Conservation (phyloP, 108 stramenopile species). For the Pseudonitzschia multistriata region DNA sequence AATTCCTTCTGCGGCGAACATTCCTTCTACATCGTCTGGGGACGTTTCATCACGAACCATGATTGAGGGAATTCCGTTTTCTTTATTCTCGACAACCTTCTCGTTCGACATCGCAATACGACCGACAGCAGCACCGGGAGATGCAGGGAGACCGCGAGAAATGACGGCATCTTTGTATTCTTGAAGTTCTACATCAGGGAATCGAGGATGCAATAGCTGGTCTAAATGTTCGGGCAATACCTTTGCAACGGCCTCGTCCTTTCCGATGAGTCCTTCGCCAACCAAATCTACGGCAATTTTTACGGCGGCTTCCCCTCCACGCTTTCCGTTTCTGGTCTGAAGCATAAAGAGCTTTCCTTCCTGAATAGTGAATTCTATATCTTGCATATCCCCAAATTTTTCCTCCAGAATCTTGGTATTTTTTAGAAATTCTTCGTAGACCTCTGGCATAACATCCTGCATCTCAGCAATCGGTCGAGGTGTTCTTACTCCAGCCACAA, state of each 20-base stretch:
- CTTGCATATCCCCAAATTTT: slow-evolving; percentile 89
- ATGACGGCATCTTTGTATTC: slow-evolving; percentile 26
- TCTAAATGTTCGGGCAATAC: slow-evolving; percentile 83
- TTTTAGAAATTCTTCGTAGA: slow-evolving; percentile 72
- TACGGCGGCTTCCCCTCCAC: slow-evolving; percentile 80
- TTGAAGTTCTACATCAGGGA: slow-evolving; percentile 49
- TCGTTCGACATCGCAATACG: slow-evolving; percentile 77
- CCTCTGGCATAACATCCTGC: slow-evolving; percentile 67
- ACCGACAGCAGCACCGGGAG: slow-evolving; percentile 54
- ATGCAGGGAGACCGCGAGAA: slow-evolving; percentile 21
- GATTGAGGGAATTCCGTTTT: slow-evolving; percentile 55
- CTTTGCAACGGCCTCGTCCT: slow-evolving; percentile 69
- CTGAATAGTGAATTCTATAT: slow-evolving; percentile 92
- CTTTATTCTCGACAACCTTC: slow-evolving; percentile 68
- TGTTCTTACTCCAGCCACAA: slow-evolving; percentile 86
- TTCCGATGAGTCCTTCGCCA: slow-evolving; percentile 68
- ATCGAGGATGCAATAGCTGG: slow-evolving; percentile 83
- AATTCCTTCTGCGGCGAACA: slow-evolving; percentile 80
- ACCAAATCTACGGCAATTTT: slow-evolving; percentile 87
- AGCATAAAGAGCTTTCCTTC: slow-evolving; percentile 89
- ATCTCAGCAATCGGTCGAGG: slow-evolving; percentile 74
- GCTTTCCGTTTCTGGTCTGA: slow-evolving; percentile 82
- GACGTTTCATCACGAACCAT: slow-evolving; percentile 78
- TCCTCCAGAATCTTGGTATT: slow-evolving; percentile 78
- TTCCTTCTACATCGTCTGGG: slow-evolving; percentile 83